Evolutionary conservation across 2,329 filamentous ascomycete genomes (phyloP).

Genomic region (Neofusicoccum laricinum): DNA sequence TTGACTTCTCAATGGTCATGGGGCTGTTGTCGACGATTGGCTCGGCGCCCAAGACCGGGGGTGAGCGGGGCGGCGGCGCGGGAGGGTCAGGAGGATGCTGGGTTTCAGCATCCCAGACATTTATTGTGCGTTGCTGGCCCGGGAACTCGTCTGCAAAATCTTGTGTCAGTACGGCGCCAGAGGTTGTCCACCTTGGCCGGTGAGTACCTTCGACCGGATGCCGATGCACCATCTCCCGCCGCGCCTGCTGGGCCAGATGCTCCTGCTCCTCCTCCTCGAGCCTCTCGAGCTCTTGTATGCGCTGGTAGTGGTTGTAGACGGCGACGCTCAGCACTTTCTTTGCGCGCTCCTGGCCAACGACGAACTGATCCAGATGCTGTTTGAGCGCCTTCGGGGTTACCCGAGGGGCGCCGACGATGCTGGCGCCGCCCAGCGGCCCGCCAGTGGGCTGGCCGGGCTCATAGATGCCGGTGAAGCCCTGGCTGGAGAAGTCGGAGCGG

Average conservation of each 20-base stretch:
- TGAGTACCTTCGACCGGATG: constrained; percentile 74
- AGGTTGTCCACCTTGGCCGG: constrained; percentile 10
- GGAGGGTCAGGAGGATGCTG: constrained; percentile 22
- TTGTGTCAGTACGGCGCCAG: constrained; percentile 2
- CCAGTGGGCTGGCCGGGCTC: constrained; percentile 60
- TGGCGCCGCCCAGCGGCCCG: constrained; percentile 61
- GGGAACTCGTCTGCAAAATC: constrained; percentile 56
- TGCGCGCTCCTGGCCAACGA: constrained; percentile 91
- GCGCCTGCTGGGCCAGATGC: constrained; percentile 66
- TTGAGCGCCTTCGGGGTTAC: constrained; percentile 70
- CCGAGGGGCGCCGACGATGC: constrained; percentile 55
- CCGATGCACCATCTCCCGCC: constrained; percentile 64
- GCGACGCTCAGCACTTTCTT: constrained; percentile 92
- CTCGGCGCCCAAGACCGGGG: constrained; percentile 31
- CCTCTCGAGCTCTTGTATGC: constrained; percentile 71
- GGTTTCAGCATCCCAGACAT: constrained; percentile 21
- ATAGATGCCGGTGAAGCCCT: constrained; percentile 62
- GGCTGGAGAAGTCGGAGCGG: constrained; percentile 61
- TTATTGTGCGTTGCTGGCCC: constrained; percentile 56
- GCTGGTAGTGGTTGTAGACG: constrained; percentile 95
- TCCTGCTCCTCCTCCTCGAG: constrained; percentile 78
- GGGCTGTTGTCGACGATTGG: constrained; percentile 54
- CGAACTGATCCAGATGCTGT: constrained; percentile 89
- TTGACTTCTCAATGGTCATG: constrained; percentile 90
- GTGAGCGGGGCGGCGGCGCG: constrained; percentile 23